Evolutionary conservation across 2,329 filamentous ascomycete species (phyloP).

Genomic region (Rhynchosporium secalis): DNA sequence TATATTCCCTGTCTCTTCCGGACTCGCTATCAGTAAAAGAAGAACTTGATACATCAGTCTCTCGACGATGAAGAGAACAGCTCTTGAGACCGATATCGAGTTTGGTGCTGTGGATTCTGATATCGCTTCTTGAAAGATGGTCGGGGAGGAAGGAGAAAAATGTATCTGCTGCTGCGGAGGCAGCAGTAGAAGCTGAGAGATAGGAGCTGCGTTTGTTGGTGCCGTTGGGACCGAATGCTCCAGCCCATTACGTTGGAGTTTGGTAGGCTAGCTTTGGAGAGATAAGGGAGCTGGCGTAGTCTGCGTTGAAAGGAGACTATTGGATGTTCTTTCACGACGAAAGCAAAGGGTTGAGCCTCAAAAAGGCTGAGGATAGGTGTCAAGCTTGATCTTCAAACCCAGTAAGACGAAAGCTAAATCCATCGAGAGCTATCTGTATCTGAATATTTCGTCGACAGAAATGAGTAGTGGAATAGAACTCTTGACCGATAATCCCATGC

Average conservation of each 20-base stretch:
- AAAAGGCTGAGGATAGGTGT: no score
- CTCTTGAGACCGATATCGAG: neutral
- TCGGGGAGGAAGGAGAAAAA: conserved; percentile 15
- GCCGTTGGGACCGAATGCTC: conserved; percentile 14
- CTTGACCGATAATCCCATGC: no score
- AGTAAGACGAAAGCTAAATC: no score
- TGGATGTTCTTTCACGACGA: neutral
- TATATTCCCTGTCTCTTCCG: neutral
- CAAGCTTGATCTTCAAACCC: no score
- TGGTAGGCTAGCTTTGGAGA: conserved; percentile 7
- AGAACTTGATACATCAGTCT: neutral
- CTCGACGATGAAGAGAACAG: neutral
- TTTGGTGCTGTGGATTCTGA: conserved; percentile 9
- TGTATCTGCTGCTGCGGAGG: conserved; percentile 3
- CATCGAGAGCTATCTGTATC: no score
- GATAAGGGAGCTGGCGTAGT: neutral
- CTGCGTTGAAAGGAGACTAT: neutral
- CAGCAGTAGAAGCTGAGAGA: neutral
- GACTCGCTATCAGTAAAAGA: no score
- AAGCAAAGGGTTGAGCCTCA: neutral
- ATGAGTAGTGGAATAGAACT: no score
- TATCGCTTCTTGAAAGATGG: conserved; percentile 12
- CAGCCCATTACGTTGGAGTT: conserved; percentile 11
- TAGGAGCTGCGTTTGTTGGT: conserved; percentile 2
- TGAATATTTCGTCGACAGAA: no score